Base-by-base conservation (phyloP, 345 rosid genomes). In the Ceriops zippeliana region DNA sequence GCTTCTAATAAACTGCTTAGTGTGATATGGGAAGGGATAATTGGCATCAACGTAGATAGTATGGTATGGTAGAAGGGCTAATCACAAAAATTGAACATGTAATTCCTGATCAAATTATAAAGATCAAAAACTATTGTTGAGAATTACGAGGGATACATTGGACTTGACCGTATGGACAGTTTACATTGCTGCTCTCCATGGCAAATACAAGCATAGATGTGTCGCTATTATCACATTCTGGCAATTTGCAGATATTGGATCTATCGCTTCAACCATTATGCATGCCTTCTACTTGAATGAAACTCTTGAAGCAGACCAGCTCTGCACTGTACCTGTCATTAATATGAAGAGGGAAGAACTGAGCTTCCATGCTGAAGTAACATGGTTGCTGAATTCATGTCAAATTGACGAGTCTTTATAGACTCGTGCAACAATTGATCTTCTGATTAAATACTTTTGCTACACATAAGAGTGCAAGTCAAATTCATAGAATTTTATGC, bases 241-340 rank as follows among this genome's bases (percentile, higher is more conserved):
- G 51, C 42, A 58, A 52, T 67, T 24, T 51, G 34, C 85, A 87
- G 89, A 76, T 68, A 74, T 74, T 65, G 85, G 83, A 57, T 75
- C 84, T 38, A 58, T 87, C 70, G 85, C 81, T 73, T 72, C 88
- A 20, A 79, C 84, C 15, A 81, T 85, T 74, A 76, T 79, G 81
- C 84, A 83, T 81, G 89, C 89, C 70, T 85, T 79, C 82, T 85
- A 76, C 79, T 73, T 84, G 82, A 73, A 81, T 49, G 78, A 71
- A 66, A 73, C 77, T 7, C 73, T 70, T 54, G 73, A 67, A 59
- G 76, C 68, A 70, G 83, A 81, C 37, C 77, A 81, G 63, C 66
- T 85, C 17, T 85, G 85, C 84, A 82, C 84, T 37, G 80, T 87
- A 67, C 92, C 89, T 64, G 84, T 87, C 71, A 80, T 87, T 76